These are phyloP conservation scores for Fusarium bulbicola DNA, from an alignment of 2,329 filamentous ascomycete genomes.

Conservation along the genomic window DNA sequence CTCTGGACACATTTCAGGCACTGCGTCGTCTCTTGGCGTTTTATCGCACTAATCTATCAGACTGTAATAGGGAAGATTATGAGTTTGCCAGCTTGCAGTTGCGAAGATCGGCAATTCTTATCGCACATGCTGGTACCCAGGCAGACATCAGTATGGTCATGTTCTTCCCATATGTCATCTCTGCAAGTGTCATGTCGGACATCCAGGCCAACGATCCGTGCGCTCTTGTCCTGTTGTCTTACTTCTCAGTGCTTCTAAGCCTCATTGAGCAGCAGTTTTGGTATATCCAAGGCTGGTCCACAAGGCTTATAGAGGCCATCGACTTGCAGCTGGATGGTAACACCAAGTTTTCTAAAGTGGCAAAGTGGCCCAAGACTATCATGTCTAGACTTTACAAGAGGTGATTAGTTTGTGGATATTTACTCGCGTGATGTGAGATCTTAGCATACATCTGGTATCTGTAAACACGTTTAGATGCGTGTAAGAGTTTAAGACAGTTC, in stretches of 20 bases:
- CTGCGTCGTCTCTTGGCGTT: background rate
- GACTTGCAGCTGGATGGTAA: background rate
- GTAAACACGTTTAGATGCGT: too few species aligned
- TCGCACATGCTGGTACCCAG: background rate
- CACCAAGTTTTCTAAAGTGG: background rate
- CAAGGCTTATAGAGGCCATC: background rate
- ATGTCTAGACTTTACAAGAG: accelerated
- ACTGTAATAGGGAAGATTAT: background rate
- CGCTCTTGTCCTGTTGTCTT: background rate
- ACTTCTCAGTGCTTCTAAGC: background rate
- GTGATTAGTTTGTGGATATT: accelerated
- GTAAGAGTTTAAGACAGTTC: accelerated
- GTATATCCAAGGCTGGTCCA: background rate
- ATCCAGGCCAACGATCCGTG: background rate
- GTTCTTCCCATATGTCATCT: background rate
- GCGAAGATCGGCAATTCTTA: background rate
- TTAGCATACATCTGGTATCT: background rate
- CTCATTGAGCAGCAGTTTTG: background rate
- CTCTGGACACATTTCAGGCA: background rate
- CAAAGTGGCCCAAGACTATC: background rate
- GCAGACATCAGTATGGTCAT: background rate
- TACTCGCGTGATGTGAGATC: background rate
- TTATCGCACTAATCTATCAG: background rate
- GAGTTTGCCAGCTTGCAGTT: background rate
- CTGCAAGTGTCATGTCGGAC: background rate